These are phyloP conservation scores for Senecio squalidus DNA, from an alignment of 140 eudicot genomes.

Conservation along the genomic window DNA sequence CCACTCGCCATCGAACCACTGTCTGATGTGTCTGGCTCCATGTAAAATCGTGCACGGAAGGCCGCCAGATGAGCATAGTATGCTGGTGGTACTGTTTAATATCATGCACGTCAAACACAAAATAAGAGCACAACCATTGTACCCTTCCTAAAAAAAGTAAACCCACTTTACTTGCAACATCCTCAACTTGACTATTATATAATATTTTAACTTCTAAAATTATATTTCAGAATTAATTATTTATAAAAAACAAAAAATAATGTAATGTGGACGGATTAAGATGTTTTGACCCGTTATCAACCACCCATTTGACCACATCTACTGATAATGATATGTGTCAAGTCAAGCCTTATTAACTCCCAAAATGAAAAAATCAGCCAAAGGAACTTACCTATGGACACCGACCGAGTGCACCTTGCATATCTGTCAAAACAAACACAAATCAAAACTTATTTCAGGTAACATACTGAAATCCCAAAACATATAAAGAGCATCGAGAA, in stretches of 20 bases:
- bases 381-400: conserved; percentile 48
- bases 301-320: too few species aligned
- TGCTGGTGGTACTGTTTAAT: conserved; percentile 72
- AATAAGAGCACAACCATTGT: too few species aligned
- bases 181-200: too few species aligned
- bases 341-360: background rate
- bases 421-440: conserved; percentile 33
- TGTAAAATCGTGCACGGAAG: conserved; percentile 73
- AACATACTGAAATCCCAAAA: background rate
- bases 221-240: too few species aligned
- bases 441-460: background rate
- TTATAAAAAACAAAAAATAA: too few species aligned
- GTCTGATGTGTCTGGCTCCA: conserved; percentile 92
- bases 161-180: too few species aligned
- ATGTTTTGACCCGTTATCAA: too few species aligned
- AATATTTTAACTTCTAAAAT: too few species aligned
- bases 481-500: background rate
- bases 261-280: too few species aligned
- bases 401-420: conserved; percentile 80
- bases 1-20: conserved; percentile 78
- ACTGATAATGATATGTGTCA: too few species aligned
- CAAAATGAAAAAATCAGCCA: background rate
- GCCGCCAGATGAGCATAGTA: conserved; percentile 94
- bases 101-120: background rate
- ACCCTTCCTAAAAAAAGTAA: too few species aligned